phyloP scores from a whole-genome alignment of 1,284 basidiomycete genomes.

The Malassezia arunalokei region DNA sequence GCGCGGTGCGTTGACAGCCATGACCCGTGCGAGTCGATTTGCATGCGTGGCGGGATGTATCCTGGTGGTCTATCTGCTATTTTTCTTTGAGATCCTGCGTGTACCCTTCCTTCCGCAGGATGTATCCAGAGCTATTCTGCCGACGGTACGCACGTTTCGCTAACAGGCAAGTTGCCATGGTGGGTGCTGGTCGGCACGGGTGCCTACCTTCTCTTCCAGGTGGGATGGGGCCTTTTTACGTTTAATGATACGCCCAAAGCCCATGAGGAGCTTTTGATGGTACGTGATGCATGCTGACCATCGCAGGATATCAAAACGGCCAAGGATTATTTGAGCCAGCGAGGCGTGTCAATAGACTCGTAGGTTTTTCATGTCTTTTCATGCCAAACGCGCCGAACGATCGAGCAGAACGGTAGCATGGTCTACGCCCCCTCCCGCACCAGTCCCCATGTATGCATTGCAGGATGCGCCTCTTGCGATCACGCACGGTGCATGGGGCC shows the following conservation, averaged over 20 bases:
- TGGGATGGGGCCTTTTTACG: constrained; percentile 25
- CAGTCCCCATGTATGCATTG: neutral
- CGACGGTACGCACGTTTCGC: constrained; percentile 14
- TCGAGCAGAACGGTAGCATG: neutral
- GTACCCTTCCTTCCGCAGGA: constrained; percentile 11
- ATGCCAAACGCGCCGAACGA: neutral
- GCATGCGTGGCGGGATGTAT: neutral
- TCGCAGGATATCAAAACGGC: constrained; percentile 26
- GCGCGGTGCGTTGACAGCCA: neutral
- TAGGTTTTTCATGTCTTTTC: neutral
- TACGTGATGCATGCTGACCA: constrained; percentile 7
- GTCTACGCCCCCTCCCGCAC: neutral
- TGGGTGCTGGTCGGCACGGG: constrained; percentile 24
- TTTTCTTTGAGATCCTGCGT: constrained; percentile 19
- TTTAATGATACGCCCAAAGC: constrained; percentile 25
- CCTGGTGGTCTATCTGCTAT: constrained; percentile 15
- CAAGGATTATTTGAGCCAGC: constrained; percentile 22
- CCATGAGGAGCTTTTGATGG: constrained; percentile 22
- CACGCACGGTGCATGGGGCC: neutral
- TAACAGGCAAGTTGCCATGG: constrained; percentile 20
- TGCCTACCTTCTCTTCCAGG: constrained; percentile 21
- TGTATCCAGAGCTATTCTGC: constrained; percentile 14
- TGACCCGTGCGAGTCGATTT: constrained; percentile 19
- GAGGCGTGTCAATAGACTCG: constrained; percentile 15
- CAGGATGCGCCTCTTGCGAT: neutral